Percentiles rank a stretch among this genome's conserved stretches.
Conservation (phyloP, 805 yeast genomes). For the Hermanozyma aechmeae region DNA sequence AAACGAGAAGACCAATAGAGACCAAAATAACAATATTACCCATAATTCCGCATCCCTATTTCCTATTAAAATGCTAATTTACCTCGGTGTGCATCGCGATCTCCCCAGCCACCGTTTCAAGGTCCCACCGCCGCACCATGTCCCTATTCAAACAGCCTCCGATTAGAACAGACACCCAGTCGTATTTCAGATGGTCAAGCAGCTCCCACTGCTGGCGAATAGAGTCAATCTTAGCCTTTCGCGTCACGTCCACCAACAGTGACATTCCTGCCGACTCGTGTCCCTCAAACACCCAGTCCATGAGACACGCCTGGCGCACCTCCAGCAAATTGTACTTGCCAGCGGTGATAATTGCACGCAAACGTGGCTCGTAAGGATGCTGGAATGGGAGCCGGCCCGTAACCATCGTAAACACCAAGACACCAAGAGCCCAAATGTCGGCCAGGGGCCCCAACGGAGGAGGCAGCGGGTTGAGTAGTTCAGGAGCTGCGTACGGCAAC, state of each 20-base stretch:
- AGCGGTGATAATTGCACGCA: conserved; percentile 61
- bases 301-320: conserved; percentile 32
- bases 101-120: too few species aligned
- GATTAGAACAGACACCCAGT: conserved; percentile 28
- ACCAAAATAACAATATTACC: too few species aligned
- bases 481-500: conserved; percentile 89
- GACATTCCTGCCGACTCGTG: conserved; percentile 6
- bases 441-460: conserved; percentile 56
- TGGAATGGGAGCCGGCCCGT: conserved; percentile 74
- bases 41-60: too few species aligned
- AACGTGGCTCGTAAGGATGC: conserved; percentile 74
- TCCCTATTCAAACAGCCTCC: conserved; percentile 47
- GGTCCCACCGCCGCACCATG: conserved; percentile 41
- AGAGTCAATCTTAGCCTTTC: conserved; percentile 5
- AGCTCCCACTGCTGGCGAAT: conserved; percentile 10
- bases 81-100: too few species aligned
- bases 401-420: conserved; percentile 61
- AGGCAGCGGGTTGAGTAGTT: conserved; percentile 56
- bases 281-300: conserved; percentile 17
- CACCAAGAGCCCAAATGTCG: conserved; percentile 91
- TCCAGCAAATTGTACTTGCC: conserved; percentile 49
- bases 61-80: too few species aligned
- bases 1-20: too few species aligned
- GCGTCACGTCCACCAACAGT: conserved; percentile 7
- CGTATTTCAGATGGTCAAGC: conserved; percentile 12